Evolutionary conservation across 768 basidiomycete genomes (phyloP).

Genomic region (Hemileccinum impolitum): DNA sequence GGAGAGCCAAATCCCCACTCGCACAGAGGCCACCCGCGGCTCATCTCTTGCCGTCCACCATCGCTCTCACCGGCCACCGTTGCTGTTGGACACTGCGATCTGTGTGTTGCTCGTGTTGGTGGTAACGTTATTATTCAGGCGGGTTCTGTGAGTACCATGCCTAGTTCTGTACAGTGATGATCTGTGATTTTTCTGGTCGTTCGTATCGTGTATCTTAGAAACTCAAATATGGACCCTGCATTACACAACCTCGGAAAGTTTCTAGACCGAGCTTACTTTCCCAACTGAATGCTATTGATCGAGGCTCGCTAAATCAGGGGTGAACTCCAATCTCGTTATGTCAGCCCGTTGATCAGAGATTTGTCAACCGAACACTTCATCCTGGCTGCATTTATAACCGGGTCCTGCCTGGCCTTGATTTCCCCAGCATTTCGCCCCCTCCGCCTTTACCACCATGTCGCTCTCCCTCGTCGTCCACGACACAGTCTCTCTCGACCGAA

Average conservation of each 20-base stretch:
- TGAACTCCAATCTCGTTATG: slow-evolving; percentile 17
- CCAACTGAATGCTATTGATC: slow-evolving; percentile 24
- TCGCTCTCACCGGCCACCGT: slow-evolving; percentile 43
- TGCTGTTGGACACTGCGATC: slow-evolving; percentile 71
- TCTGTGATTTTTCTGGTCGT: slow-evolving; percentile 19
- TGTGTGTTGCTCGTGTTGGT: slow-evolving; percentile 67
- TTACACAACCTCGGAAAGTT: slow-evolving; percentile 14
- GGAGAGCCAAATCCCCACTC: slow-evolving; percentile 8
- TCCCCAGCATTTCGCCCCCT: slow-evolving; percentile 10
- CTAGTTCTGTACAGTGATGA: slow-evolving; percentile 14
- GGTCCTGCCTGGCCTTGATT: neutral
- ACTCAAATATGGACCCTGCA: slow-evolving; percentile 5
- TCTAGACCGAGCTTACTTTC: slow-evolving; percentile 22
- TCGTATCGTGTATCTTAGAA: slow-evolving; percentile 15
- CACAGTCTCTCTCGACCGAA: slow-evolving; percentile 2
- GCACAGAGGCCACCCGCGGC: slow-evolving; percentile 18
- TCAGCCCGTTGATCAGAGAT: slow-evolving; percentile 25
- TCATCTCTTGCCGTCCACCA: slow-evolving; percentile 11
- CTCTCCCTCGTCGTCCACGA: slow-evolving; percentile 13
- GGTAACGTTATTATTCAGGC: slow-evolving; percentile 63
- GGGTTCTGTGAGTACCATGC: slow-evolving; percentile 40
- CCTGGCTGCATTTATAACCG: slow-evolving; percentile 18
- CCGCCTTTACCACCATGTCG: slow-evolving; percentile 11
- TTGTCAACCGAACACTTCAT: slow-evolving; percentile 20
- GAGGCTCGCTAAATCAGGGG: slow-evolving; percentile 13